Evolutionary conservation across 176 grass and related monocot genomes (phyloP).

Genomic region (Lolium multiflorum): DNA sequence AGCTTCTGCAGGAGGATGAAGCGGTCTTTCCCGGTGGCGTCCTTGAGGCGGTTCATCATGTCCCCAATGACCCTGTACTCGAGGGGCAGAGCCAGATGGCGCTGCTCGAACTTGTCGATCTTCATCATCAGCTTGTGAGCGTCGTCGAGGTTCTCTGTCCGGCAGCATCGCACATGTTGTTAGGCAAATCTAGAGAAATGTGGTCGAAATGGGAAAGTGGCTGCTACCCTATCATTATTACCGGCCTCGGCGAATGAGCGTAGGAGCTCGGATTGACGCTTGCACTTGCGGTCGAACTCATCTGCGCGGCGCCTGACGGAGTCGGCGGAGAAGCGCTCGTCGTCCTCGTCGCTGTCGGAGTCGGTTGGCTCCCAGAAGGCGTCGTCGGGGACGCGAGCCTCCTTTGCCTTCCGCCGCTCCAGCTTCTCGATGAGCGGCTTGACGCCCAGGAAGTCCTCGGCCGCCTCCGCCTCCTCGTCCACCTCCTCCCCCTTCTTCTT

Average conservation of each 20-base stretch:
- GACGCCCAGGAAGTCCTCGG: constrained; percentile 80
- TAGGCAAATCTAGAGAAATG: neutral
- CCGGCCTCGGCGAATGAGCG: constrained; percentile 74
- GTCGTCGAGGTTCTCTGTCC: constrained; percentile 81
- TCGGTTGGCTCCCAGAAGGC: constrained; percentile 76
- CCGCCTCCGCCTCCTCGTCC: constrained; percentile 53
- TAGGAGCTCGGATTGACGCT: constrained; percentile 74
- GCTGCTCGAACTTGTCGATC: constrained; percentile 84
- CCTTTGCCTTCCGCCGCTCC: constrained; percentile 57
- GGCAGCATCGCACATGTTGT: too few species aligned
- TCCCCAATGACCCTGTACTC: constrained; percentile 95
- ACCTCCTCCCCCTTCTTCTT: constrained; percentile 34
- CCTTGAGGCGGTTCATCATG: constrained; percentile 87
- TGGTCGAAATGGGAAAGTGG: neutral
- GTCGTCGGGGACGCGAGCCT: constrained; percentile 30
- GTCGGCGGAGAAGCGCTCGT: constrained; percentile 70
- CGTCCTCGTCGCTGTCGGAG: constrained; percentile 84
- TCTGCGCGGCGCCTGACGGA: constrained; percentile 61
- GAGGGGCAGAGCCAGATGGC: constrained; percentile 73
- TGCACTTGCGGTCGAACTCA: constrained; percentile 84
- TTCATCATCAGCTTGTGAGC: constrained; percentile 86
- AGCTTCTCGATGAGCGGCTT: constrained; percentile 76
- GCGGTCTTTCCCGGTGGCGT: constrained; percentile 77
- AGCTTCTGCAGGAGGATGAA: constrained; percentile 90
- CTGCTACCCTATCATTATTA: neutral